These are phyloP conservation scores for Primulina huaijiensis DNA, from an alignment of 257 asterid genomes.

Conservation along the genomic window DNA sequence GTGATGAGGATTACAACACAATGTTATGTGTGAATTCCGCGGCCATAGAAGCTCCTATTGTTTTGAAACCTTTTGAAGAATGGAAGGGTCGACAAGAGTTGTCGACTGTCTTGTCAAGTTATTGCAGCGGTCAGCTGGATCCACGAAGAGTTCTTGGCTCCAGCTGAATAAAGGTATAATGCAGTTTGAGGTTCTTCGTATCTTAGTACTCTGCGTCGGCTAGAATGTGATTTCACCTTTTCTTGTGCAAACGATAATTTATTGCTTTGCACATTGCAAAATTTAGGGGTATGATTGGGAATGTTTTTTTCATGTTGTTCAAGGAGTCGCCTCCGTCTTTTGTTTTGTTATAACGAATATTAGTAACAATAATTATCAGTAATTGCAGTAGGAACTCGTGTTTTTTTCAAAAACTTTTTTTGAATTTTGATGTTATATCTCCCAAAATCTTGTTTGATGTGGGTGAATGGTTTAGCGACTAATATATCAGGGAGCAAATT, in stretches of 20 bases:
- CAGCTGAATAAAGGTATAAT: conserved; percentile 36
- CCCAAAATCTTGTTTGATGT: too few relatives aligned
- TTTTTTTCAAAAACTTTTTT: too few relatives aligned
- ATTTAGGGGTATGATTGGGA: neutral
- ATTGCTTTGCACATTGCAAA: neutral
- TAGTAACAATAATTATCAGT: too few relatives aligned
- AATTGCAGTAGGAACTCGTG: too few relatives aligned
- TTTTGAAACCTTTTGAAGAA: conserved; percentile 48
- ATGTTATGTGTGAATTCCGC: conserved; percentile 58
- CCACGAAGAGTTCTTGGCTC: conserved; percentile 69
- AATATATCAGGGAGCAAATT: too few relatives aligned
- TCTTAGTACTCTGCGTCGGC: conserved; percentile 28
- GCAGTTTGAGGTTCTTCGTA: conserved; percentile 35
- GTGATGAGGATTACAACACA: conserved; percentile 49
- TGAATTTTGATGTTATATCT: too few relatives aligned
- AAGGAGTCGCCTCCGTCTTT: neutral
- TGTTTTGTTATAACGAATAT: too few relatives aligned
- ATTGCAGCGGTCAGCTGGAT: conserved; percentile 86
- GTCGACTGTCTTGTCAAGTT: conserved; percentile 75
- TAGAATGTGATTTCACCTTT: conserved; percentile 29
- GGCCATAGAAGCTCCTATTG: conserved; percentile 41
- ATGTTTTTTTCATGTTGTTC: neutral
- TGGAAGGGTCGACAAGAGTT: conserved; percentile 71
- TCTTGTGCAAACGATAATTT: neutral
- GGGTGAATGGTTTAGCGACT: too few relatives aligned